Evolutionary conservation across 129 eudicot species (phyloP).

Genomic region (Scalesia atractyloides): DNA sequence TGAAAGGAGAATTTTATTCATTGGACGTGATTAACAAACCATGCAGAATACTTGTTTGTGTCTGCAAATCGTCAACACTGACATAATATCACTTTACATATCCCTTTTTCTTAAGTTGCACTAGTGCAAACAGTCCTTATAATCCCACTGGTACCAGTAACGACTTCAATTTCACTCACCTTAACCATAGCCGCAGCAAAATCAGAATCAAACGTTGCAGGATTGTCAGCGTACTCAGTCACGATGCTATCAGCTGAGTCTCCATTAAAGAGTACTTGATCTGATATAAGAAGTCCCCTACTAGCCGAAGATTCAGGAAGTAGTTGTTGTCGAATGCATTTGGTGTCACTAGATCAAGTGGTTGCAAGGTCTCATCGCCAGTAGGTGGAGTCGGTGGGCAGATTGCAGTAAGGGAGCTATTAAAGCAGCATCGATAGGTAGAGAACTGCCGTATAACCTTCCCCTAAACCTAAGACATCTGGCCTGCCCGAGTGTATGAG

Average conservation of each 20-base stretch:
- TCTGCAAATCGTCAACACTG: background rate
- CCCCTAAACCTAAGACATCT: constrained; percentile 43
- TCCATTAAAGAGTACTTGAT: constrained; percentile 48
- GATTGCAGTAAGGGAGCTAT: constrained; percentile 33
- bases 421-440: constrained; percentile 49
- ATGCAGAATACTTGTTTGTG: constrained; percentile 3
- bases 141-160: constrained; percentile 39
- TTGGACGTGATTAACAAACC: background rate
- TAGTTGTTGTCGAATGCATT: constrained; percentile 62
- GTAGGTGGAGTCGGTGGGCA: constrained; percentile 40
- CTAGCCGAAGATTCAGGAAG: constrained; percentile 41
- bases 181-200: constrained; percentile 51
- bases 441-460: constrained; percentile 48
- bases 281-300: constrained; percentile 52
- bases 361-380: constrained; percentile 44
- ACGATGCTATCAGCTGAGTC: constrained; percentile 51
- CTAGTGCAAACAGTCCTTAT: constrained; percentile 46
- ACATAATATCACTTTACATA: background rate
- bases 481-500: constrained; percentile 65
- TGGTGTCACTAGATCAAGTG: constrained; percentile 67
- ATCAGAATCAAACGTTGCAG: constrained; percentile 33
- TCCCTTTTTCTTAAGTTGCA: background rate
- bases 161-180: constrained; percentile 47
- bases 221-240: constrained; percentile 29
- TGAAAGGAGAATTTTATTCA: background rate